A percentile compares a stretch with the other conserved stretches of the same genome.
Conservation (phyloP, 2,329 filamentous ascomycete genomes). For the Xylaria sp. region DNA sequence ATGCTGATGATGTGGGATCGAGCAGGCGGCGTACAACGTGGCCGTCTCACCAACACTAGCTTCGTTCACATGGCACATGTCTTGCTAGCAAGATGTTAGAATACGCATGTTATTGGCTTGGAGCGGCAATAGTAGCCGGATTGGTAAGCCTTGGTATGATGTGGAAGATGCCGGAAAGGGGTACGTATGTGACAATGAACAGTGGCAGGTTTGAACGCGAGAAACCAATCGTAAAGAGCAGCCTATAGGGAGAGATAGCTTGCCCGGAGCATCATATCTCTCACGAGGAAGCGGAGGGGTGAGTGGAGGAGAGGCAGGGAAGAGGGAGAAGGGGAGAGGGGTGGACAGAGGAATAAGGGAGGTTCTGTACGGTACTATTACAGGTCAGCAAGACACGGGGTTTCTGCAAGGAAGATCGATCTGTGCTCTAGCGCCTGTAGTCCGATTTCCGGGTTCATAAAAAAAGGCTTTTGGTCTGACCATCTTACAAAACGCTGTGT, state of each 20-base stretch:
- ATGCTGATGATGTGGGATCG: conserved; percentile 8
- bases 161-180: conserved; percentile 2
- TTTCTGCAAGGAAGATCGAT: conserved; percentile 13
- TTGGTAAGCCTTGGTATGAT: conserved; percentile 3
- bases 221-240: neutral
- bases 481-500: neutral
- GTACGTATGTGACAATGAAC: neutral
- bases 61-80: neutral
- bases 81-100: neutral
- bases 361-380: neutral
- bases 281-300: neutral
- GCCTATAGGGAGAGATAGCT: neutral
- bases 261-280: neutral
- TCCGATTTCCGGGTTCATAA: neutral
- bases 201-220: neutral
- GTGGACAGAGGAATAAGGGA: neutral
- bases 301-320: no score
- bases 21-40: conserved; percentile 3
- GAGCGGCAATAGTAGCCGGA: neutral
- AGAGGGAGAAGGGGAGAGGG: no score
- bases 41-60: neutral
- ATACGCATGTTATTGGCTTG: neutral
- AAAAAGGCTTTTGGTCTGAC: neutral
- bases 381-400: conserved; percentile 2
- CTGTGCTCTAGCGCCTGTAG: conserved; percentile 1